Evolutionary conservation across 208 protist genomes (phyloP), one percentile per base, ranked within the genome.

Genomic region (Leishmania guyanensis): DNA sequence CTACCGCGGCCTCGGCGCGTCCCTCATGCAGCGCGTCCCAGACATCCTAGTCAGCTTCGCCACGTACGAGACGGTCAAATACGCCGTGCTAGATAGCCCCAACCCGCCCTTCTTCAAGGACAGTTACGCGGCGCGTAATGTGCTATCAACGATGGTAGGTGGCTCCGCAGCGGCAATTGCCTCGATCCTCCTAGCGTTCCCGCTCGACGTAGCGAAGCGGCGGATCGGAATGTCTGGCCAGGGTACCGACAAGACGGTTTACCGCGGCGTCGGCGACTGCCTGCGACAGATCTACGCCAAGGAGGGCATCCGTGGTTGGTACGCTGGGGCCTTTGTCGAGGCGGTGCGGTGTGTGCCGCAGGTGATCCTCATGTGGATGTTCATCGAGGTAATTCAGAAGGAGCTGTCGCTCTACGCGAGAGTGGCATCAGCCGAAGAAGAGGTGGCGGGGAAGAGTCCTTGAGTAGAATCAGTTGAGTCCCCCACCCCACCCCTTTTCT

Each of bases 331-430:
- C 10, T 39, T 85, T 6, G 78, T 97, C 43, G 95, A 98, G 85
- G 92, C 90, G 33, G 64, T 94, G 58, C 93, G 95, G 5, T 96
- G 93, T 77, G 93, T 97, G 65, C 95, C 95, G 46, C 95, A 98
- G 84, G 95, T 98, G 8, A 87, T 96, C 68, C 87, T 98, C 54
- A 98, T 96, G 92, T 98, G 95, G 93, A 92, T 95, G 77, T 92
- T 94, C 68, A 97, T 97, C 75, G 95, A 97, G 81, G 88, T 81
- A 64, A 93, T 94, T 14, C 94, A 97, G 68, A 80, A 88, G 48
- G 75, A 87, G 43, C 81, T 93, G n/a, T 86, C 86, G 48, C 73
- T 77, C 36, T 85, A 82, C 54, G 73, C 71, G 16, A 71, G 66
- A 22, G 66, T 48, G 8, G 29, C 66, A 71, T 71, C 66, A 1